Evolutionary conservation across 208 protist species (phyloP).

Genomic region (Naegleria fowleri): DNA sequence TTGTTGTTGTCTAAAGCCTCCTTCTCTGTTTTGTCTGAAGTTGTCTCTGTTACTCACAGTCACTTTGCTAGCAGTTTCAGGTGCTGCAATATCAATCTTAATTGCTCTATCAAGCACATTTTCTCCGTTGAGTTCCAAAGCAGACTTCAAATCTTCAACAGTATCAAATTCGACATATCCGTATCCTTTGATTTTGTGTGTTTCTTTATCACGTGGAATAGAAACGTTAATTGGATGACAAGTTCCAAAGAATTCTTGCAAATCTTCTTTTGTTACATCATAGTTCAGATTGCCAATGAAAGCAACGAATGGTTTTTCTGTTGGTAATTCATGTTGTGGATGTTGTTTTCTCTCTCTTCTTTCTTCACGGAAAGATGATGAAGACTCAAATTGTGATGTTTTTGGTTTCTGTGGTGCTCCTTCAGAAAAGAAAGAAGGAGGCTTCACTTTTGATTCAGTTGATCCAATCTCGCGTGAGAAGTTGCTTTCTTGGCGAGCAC

Average conservation of each 20-base stretch:
- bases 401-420: neutral
- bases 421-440: neutral
- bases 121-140: neutral
- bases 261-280: constrained; percentile 6
- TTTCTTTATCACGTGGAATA: neutral
- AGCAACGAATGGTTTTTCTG: neutral
- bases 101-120: neutral
- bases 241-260: neutral
- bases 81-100: neutral
- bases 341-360: neutral
- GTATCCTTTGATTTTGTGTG: neutral
- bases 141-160: neutral
- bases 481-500: neutral
- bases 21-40: neutral
- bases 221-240: neutral
- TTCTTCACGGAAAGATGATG: neutral
- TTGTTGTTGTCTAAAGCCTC: neutral
- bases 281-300: neutral
- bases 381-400: neutral
- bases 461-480: neutral
- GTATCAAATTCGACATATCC: constrained; percentile 20
- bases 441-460: neutral
- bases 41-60: neutral
- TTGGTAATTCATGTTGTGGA: neutral
- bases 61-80: neutral